phyloP scores from a whole-genome alignment of 352 stramenopile species.

The Blastocystis sp. region DNA sequence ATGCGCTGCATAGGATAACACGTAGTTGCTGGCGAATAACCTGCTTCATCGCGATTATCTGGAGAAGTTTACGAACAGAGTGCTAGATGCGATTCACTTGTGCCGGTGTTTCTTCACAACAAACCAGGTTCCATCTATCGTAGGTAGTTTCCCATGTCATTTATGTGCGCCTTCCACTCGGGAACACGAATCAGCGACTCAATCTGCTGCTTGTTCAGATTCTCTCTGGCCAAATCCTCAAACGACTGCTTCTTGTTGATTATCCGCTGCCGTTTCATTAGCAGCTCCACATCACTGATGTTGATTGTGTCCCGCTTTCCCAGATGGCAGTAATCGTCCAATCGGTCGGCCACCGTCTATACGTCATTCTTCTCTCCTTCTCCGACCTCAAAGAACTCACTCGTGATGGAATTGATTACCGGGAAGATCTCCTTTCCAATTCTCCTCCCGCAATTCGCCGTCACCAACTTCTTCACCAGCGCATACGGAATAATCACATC shows the following conservation, averaged over 20 bases:
- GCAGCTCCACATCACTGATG: slow-evolving; percentile 37
- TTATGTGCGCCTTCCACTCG: background rate
- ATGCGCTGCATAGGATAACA: background rate
- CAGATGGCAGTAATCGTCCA: slow-evolving; percentile 57
- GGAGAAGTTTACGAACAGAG: slow-evolving; percentile 36
- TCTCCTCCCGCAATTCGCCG: slow-evolving; percentile 24
- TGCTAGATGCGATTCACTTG: slow-evolving; percentile 41
- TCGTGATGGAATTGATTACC: slow-evolving; percentile 1
- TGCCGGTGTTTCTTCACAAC: background rate
- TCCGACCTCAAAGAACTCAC: slow-evolving; percentile 43
- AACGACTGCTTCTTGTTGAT: slow-evolving; percentile 11
- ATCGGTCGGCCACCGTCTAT: slow-evolving; percentile 22
- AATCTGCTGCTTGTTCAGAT: slow-evolving; percentile 58
- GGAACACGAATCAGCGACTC: slow-evolving; percentile 44
- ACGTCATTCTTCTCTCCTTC: background rate
- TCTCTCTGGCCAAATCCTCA: slow-evolving; percentile 38
- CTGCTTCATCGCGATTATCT: slow-evolving; percentile 59
- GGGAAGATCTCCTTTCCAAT: slow-evolving; percentile 31
- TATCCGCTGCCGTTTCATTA: slow-evolving; percentile 43
- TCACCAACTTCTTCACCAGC: slow-evolving; percentile 52
- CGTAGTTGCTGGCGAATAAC: slow-evolving; percentile 34
- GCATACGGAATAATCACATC: background rate
- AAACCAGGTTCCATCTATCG: background rate
- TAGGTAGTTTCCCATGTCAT: slow-evolving; percentile 30
- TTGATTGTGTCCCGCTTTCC: slow-evolving; percentile 21